Evolutionary conservation across 306 rosid species (phyloP).

Genomic region (Quercus aquifolioides): DNA sequence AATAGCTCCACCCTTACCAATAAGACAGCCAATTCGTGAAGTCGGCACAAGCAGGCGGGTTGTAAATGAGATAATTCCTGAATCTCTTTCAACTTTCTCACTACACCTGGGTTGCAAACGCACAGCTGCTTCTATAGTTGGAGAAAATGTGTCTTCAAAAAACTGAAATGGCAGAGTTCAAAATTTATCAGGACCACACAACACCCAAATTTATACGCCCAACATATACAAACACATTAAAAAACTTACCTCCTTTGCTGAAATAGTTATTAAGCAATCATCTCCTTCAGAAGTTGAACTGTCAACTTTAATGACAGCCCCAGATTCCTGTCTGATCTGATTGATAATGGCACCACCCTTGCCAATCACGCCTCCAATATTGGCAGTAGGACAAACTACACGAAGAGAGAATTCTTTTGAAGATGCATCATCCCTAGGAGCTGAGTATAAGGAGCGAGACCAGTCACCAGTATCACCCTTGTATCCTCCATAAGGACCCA

Average conservation of each 20-base stretch:
- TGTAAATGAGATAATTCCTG: conserved; percentile 89
- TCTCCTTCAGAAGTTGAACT: conserved; percentile 85
- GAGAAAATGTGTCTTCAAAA: conserved; percentile 79
- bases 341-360: conserved; percentile 92
- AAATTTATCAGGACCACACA: conserved; percentile 16
- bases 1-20: conserved; percentile 96
- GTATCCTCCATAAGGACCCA: conserved; percentile 83
- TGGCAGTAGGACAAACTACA: conserved; percentile 79
- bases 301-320: conserved; percentile 91
- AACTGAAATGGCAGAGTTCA: conserved; percentile 46
- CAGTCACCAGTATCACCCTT: conserved; percentile 88
- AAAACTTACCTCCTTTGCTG: conserved; percentile 79
- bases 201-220: not conserved
- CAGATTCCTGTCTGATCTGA: conserved; percentile 94
- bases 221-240: not conserved
- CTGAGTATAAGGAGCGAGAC: conserved; percentile 87
- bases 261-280: conserved; percentile 78
- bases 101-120: conserved; percentile 97
- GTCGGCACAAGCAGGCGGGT: conserved; percentile 90
- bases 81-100: conserved; percentile 91
- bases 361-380: conserved; percentile 97
- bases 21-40: conserved; percentile 96
- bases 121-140: conserved; percentile 88
- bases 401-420: conserved; percentile 85
- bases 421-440: conserved; percentile 80